phyloP scores from a whole-genome alignment of 2,329 filamentous ascomycete genomes.

The Epichloe gansuensis region DNA sequence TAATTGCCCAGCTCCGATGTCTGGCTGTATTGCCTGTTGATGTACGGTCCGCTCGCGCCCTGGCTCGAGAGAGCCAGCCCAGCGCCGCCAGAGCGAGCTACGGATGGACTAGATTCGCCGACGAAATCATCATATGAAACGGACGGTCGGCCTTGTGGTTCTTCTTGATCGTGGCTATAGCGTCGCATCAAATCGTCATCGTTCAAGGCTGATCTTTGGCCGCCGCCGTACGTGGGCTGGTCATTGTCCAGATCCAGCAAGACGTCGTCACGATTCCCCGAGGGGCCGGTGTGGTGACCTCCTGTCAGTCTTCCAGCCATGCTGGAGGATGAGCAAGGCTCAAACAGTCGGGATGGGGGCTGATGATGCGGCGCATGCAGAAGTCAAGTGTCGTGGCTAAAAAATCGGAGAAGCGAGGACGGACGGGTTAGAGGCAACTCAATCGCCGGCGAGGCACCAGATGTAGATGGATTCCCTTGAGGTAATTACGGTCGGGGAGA shows the following conservation, averaged over 20 bases:
- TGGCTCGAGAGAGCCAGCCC: slow-evolving; percentile 10
- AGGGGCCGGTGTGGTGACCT: slow-evolving; percentile 36
- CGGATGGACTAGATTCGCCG: slow-evolving; percentile 41
- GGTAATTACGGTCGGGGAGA: neutral
- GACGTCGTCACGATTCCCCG: slow-evolving; percentile 42
- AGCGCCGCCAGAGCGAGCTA: slow-evolving; percentile 26
- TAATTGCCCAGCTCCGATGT: slow-evolving; percentile 78
- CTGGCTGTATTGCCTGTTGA: slow-evolving; percentile 50
- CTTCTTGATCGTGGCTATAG: slow-evolving; percentile 59
- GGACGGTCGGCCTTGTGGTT: slow-evolving; percentile 57
- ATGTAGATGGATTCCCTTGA: neutral
- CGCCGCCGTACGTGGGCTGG: slow-evolving; percentile 58
- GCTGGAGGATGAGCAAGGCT: slow-evolving; percentile 29
- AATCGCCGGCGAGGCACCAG: neutral
- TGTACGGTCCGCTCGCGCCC: slow-evolving; percentile 28
- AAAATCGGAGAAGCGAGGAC: neutral
- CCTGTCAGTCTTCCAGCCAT: slow-evolving; percentile 47
- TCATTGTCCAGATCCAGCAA: slow-evolving; percentile 64
- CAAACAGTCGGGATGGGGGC: slow-evolving; percentile 17
- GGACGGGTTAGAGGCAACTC: neutral
- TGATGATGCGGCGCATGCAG: slow-evolving; percentile 21
- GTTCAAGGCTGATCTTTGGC: slow-evolving; percentile 64
- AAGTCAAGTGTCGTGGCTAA: slow-evolving; percentile 9
- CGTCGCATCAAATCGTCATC: slow-evolving; percentile 69
- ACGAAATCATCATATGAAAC: slow-evolving; percentile 94